Base-by-base conservation (phyloP, 2,329 filamentous ascomycete genomes). In the Beauveria pseudobassiana region DNA sequence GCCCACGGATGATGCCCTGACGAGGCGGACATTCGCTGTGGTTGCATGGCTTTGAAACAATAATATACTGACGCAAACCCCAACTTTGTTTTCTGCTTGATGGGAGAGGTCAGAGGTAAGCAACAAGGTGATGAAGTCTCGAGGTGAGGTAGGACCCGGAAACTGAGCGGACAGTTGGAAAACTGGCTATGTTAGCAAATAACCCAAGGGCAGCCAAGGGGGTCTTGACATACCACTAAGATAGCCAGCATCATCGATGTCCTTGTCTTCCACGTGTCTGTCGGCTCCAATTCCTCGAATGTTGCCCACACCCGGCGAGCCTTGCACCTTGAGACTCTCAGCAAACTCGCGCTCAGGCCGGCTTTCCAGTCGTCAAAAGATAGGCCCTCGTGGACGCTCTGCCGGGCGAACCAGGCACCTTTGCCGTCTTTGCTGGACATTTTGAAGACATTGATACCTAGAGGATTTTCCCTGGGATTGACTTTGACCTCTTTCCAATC, bases 91-190 rank as follows among this genome's bases (percentile, higher is more conserved):
- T 3, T 69, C 63, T 28, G 69, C 68, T 28, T 76, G 75, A 2
- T 79, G 75, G 48, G 76, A 77, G 48, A 82, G 77, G 48, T 82
- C 81, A 49, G 87, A 90, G 24, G 86, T 90, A 48, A 96, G 75
- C 49, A 95, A 80, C 63, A 96, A 76, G 5, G 90, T 89, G 57
- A 96, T 85, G 72, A 97, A 97, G 70, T 97, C 93, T 73, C 93
- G 81, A 0, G 93, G 89, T 2, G 92, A 86, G 0, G 91, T 95
- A 3, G 93, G 93, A 0, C 91, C 91, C 0, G 93, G 92, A 67
- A 97, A 97, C 71, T 95, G 89, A 3, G 92, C 92, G 24, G 90
- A 93, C 1, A 96, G 81, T 70, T 93, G 87, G 69, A 90, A 96
- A 5, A 96, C 90, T 86, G 72, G 66, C 18, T 72, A 57, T 50